Conservation (phyloP, 73 alveolate genomes). For the Tetrahymena borealis region DNA sequence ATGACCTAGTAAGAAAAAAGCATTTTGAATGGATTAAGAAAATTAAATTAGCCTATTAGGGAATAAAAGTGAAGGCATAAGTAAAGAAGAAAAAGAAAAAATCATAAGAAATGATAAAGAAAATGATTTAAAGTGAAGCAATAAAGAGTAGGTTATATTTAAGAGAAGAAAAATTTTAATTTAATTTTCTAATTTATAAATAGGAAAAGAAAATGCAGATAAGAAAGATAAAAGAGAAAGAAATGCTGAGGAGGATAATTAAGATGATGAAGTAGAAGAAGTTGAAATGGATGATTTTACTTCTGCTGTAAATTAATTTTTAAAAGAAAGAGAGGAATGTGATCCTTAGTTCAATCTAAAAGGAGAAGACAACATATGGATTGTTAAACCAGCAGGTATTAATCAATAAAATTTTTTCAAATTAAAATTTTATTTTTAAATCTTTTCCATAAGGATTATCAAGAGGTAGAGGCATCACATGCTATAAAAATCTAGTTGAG, state of each 20-base stretch:
- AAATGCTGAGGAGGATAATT: background rate
- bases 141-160: background rate
- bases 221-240: too few relatives aligned
- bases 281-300: background rate
- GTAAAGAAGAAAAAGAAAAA: conserved; percentile 49
- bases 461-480: conserved; percentile 33
- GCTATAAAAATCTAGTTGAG: conserved; percentile 17
- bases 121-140: background rate
- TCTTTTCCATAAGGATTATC: conserved; percentile 73
- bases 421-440: background rate
- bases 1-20: conserved; percentile 49
- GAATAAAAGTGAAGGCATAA: conserved; percentile 15
- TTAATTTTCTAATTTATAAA: background rate
- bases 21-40: conserved; percentile 51
- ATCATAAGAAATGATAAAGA: background rate
- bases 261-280: background rate
- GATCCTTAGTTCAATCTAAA: conserved; percentile 34
- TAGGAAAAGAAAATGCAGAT: background rate
- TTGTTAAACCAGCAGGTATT: conserved; percentile 64
- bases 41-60: conserved; percentile 6
- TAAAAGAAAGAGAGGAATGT: background rate
- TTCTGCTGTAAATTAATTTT: conserved; percentile 14
- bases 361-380: conserved; percentile 70
- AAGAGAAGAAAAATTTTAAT: conserved; percentile 11
- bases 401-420: background rate